Conservation (phyloP, 805 yeast genomes). For the Yamadazyma takamatsuzukensis region DNA sequence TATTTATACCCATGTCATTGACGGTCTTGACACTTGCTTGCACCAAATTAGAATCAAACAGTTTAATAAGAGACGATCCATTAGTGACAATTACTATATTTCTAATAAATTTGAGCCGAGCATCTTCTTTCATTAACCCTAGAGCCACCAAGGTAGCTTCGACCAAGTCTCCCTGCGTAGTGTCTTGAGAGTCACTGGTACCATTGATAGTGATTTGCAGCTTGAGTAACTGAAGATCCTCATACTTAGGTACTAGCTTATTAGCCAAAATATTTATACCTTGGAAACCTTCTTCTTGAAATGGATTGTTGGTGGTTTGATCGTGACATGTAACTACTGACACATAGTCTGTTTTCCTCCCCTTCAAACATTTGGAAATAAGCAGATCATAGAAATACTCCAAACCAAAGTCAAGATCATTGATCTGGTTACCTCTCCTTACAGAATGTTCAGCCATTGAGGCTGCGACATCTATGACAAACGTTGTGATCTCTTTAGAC, state of each 20-base stretch:
- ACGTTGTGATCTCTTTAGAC: conserved; percentile 40
- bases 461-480: conserved; percentile 49
- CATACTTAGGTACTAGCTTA: conserved; percentile 18
- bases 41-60: conserved; percentile 12
- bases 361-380: conserved; percentile 20
- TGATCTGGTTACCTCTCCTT: conserved; percentile 28
- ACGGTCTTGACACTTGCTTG: conserved; percentile 11
- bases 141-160: conserved; percentile 34
- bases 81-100: conserved; percentile 35
- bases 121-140: conserved; percentile 27
- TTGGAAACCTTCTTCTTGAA: conserved; percentile 13
- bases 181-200: not conserved
- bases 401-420: conserved; percentile 20
- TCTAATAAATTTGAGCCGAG: conserved; percentile 29
- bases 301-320: conserved; percentile 12
- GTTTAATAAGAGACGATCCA: conserved; percentile 11
- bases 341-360: conserved; percentile 38
- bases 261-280: conserved; percentile 18
- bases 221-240: conserved; percentile 15
- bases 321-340: conserved; percentile 29
- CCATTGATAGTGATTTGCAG: too few relatives aligned
- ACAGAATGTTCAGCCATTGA: conserved; percentile 37
- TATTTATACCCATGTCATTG: conserved; percentile 13
- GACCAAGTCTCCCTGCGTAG: conserved; percentile 16
- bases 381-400: conserved; percentile 36